Conservation (phyloP, 192 early-diverging fungal genomes). For the Umbelopsis vinacea region DNA sequence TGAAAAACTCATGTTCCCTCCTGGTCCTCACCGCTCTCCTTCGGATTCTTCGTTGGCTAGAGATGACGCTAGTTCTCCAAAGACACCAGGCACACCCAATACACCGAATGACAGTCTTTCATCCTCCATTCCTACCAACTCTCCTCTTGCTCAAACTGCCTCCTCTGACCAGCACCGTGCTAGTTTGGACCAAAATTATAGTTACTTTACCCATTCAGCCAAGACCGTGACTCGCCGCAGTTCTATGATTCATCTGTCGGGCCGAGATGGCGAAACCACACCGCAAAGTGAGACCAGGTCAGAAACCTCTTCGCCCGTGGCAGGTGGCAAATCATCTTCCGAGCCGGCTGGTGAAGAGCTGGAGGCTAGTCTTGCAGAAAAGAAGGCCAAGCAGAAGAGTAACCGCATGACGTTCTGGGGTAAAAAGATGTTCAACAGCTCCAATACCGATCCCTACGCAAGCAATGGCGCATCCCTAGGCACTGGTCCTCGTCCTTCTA, state of each 20-base stretch:
- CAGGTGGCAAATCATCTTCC: background rate
- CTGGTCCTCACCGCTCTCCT: constrained; percentile 3
- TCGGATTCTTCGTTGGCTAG: constrained; percentile 14
- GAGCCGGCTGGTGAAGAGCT: background rate
- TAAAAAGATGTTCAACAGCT: constrained; percentile 35
- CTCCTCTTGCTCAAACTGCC: background rate
- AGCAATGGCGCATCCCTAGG: background rate
- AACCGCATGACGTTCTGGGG: constrained; percentile 46
- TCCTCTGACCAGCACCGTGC: constrained; percentile 9
- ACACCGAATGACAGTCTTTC: constrained; percentile 13
- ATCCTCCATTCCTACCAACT: constrained; percentile 13
- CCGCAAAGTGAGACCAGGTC: constrained; percentile 1
- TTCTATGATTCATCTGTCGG: constrained; percentile 35
- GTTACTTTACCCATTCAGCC: background rate
- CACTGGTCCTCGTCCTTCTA: constrained; percentile 14
- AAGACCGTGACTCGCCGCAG: constrained; percentile 19
- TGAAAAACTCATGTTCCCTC: constrained; percentile 2
- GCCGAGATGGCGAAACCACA: background rate
- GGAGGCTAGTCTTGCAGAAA: constrained; percentile 15
- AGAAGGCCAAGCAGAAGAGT: constrained; percentile 33
- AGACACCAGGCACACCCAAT: constrained; percentile 4
- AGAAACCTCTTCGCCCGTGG: constrained; percentile 6
- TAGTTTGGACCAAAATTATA: constrained; percentile 29
- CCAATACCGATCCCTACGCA: background rate
- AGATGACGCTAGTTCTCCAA: constrained; percentile 2